These are phyloP conservation scores for Micractinium conductrix DNA, from an alignment of 139 green algal genomes.

Conservation along the genomic window DNA sequence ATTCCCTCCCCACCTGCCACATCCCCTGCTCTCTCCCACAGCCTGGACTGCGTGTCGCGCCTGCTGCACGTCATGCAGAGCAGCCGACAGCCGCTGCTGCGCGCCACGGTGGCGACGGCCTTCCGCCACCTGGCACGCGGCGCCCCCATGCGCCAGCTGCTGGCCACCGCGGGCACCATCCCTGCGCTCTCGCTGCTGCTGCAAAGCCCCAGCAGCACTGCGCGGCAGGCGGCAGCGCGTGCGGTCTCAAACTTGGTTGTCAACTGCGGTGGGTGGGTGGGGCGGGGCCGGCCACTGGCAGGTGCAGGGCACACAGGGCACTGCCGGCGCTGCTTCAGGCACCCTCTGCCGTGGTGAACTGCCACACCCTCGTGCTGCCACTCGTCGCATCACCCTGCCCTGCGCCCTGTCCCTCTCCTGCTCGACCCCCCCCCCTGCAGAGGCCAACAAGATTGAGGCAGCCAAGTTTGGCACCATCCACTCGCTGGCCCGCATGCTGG, in stretches of 20 bases:
- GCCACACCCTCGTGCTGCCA: no score
- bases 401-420: neutral
- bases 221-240: constrained; percentile 36
- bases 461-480: constrained; percentile 34
- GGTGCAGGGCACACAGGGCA: no score
- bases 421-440: neutral
- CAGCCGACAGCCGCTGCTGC: constrained; percentile 30
- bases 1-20: no score
- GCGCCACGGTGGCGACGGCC: constrained; percentile 4
- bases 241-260: constrained; percentile 44
- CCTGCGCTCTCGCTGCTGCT: constrained; percentile 33
- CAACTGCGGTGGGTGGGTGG: constrained; percentile 11
- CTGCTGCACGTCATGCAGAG: constrained; percentile 31
- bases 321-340: no score
- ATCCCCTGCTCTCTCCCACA: neutral
- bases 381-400: no score
- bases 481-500: constrained; percentile 28
- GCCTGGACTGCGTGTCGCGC: constrained; percentile 3
- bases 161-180: constrained; percentile 35
- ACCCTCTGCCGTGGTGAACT: no score
- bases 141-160: neutral
- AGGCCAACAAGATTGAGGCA: constrained; percentile 40
- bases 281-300: neutral
- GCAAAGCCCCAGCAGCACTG: constrained; percentile 19
- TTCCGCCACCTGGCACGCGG: constrained; percentile 36